Percentiles rank a stretch among this genome's conserved stretches.
Evolutionary conservation across 805 yeast genomes (phyloP).

Genomic region (Wickerhamomyces rabaulensis): DNA sequence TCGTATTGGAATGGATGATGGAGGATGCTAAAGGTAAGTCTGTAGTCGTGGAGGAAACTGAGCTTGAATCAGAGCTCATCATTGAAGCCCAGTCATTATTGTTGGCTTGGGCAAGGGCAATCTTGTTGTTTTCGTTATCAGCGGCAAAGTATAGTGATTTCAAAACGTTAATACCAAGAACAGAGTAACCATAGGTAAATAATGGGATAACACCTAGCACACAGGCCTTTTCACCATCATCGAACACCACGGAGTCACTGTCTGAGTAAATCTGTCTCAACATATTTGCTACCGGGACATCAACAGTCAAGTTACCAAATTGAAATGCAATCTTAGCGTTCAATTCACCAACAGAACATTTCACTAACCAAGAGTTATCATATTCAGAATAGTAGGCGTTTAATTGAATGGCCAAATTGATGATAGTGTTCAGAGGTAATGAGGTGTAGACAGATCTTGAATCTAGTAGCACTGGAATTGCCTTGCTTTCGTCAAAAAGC

Average conservation of each 20-base stretch:
- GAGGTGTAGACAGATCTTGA: slow-evolving; percentile 43
- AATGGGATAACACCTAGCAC: slow-evolving; percentile 46
- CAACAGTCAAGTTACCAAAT: slow-evolving; percentile 47
- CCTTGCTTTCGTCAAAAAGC: neutral
- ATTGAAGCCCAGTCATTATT: slow-evolving; percentile 6
- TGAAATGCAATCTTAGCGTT: slow-evolving; percentile 48
- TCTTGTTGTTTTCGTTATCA: slow-evolving; percentile 48
- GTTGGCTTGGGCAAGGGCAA: slow-evolving; percentile 54
- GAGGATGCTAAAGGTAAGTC: slow-evolving; percentile 10
- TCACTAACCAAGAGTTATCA: slow-evolving; percentile 55
- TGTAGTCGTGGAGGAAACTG: slow-evolving; percentile 3
- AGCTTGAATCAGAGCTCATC: neutral
- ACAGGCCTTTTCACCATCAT: slow-evolving; percentile 56
- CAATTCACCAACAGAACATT: slow-evolving; percentile 45
- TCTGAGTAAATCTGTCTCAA: slow-evolving; percentile 31
- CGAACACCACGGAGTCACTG: slow-evolving; percentile 39
- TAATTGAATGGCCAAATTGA: slow-evolving; percentile 62
- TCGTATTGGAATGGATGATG: slow-evolving; percentile 36
- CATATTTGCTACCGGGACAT: slow-evolving; percentile 45
- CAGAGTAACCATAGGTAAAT: slow-evolving; percentile 39
- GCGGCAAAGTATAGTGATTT: slow-evolving; percentile 52
- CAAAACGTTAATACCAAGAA: slow-evolving; percentile 57
- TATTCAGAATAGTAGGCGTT: slow-evolving; percentile 53
- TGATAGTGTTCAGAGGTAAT: slow-evolving; percentile 51
- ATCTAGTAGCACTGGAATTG: slow-evolving; percentile 53